Conservation (phyloP, 140 eudicot genomes). For the Stevia rebaudiana region DNA sequence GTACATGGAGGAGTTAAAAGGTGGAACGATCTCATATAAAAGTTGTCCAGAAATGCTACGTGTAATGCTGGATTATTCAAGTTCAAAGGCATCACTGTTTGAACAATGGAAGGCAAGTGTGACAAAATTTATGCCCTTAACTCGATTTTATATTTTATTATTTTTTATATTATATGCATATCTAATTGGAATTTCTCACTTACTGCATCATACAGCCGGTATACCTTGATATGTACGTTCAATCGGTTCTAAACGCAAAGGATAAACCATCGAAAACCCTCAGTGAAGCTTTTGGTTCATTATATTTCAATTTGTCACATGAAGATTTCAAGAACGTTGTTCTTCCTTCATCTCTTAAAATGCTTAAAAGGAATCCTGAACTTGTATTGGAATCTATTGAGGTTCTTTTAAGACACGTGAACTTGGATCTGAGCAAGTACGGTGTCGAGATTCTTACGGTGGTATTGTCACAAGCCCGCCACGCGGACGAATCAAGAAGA, state of each 20-base stretch:
- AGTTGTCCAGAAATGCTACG: conserved; percentile 62
- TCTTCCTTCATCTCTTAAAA: conserved; percentile 77
- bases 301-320: conserved; percentile 55
- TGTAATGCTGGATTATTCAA: conserved; percentile 61
- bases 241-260: conserved; percentile 65
- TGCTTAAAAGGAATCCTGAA: conserved; percentile 98
- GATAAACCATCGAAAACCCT: conserved; percentile 68
- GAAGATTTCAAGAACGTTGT: conserved; percentile 71
- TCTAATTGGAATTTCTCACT: conserved; percentile 1
- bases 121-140: neutral
- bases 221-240: conserved; percentile 80
- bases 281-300: conserved; percentile 72
- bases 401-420: conserved; percentile 58
- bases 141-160: neutral
- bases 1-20: conserved; percentile 72
- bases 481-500: conserved; percentile 84
- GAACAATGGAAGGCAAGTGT: conserved; percentile 60
- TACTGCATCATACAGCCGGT: conserved; percentile 46
- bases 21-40: conserved; percentile 53
- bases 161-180: neutral
- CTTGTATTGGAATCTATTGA: conserved; percentile 73
- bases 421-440: conserved; percentile 83
- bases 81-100: conserved; percentile 40
- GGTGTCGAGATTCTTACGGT: conserved; percentile 64
- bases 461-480: conserved; percentile 83